Evolutionary conservation across 768 basidiomycete species (phyloP), one percentile per base, ranked within the genome.

Genomic region (Paxillus ammoniavirescens): DNA sequence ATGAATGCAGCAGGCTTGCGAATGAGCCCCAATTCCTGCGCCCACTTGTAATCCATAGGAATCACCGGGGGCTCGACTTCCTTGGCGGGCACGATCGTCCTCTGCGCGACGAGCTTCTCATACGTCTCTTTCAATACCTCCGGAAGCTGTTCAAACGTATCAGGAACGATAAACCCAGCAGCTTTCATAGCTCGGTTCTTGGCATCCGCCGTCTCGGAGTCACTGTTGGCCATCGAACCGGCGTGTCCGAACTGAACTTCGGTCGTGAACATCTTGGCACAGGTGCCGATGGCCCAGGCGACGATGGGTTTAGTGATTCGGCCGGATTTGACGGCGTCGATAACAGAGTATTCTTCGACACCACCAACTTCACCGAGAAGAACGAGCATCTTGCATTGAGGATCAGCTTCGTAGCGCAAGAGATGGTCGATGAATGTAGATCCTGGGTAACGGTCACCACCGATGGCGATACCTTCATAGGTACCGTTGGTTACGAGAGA

Each of bases 21-120:
- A 77, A 98, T 95, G 68, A 99, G 86, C 53, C 96, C 96, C 51
- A 98, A 87, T 76, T 97, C 93, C 76, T 95, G 92, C 35, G 95
- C 95, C 96, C 96, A 98, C 80, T 98, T 98, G 86, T 98, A 99
- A 76, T 99, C 96, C 93, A 98, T 98, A n/a, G 96, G 96, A 69
- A 98, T 98, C 53, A 90, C 86, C 9, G 96, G 96, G 5, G 95
- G 93, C 21, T 93, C 91, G 50, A 85, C 77, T 78, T 99, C 96
- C 36, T 73, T 63, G 77, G 85, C 78, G 59, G 84, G 86, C 35
- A 76, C 71, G 71, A 99, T 82, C 30, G 73, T 65, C 33, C 94
- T 93, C 43, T 64, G 71, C 55, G 71, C 66, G 52, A 98, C 88
- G 60, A 99, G 89, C 50, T 68, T 73, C 54, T 95, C 82, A 75